Evolutionary conservation across 345 rosid genomes (phyloP), one percentile per base, ranked within the genome.

Genomic region (Pugionium dolabratum): DNA sequence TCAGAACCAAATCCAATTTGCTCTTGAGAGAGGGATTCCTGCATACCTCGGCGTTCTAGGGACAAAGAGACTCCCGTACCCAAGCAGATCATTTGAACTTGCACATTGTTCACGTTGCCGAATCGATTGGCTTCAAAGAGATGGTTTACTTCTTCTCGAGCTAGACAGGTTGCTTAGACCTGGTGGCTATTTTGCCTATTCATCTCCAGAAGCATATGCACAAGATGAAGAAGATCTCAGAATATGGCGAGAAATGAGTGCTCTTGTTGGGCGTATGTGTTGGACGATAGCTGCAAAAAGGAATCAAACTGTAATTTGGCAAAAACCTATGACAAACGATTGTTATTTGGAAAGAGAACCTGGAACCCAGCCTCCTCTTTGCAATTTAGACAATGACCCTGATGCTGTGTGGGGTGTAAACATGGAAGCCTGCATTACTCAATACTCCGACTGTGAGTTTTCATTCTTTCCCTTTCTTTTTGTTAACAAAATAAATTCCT

Each of bases 121-220:
- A 53, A 94, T 94, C 45, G 99, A 94, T 75, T 94, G 99, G 99
- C 96, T 94, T 53, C 99, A 94, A 67, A 88, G 99, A 78, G 91
- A 90, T 30, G 97, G 99, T 10, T 83, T 94, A 60, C 96, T 94
- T 76, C 97, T 90, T 68, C 99, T 94, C 63, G 99, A 94, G 81
- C 83, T 94, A 37, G 99, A 94, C 78, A 85, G 99, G 77, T 57
- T 94, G 60, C 93, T 94, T 45, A 81, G 95, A 83, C 95, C 97
- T 32, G 97, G 99, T 60, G 99, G 99, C 62, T 94, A 94, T 70
- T 94, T 94, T 76, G 99, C 91, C 10, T 94, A 94, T 74, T 94
- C 99, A 25, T 90, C 99, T 69, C 99, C 97, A 36, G 99, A 94
- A 80, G 99, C 99, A 26, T 94, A 94, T 82, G 99, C 99, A 28